phyloP scores from a whole-genome alignment of 208 protist genomes.

The Balamuthia mandrillaris region DNA sequence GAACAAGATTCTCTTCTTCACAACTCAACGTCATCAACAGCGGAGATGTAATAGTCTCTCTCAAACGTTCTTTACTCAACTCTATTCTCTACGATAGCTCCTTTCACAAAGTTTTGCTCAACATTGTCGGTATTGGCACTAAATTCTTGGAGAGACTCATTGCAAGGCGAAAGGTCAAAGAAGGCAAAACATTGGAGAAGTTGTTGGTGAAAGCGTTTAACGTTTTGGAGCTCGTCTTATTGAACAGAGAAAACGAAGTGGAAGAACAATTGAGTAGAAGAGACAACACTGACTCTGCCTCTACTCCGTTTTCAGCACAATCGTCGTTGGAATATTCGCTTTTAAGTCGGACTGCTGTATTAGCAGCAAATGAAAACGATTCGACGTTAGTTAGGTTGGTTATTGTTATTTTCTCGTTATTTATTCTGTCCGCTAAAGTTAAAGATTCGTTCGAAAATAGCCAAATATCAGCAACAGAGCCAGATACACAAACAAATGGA shows the following conservation, averaged over 20 bases:
- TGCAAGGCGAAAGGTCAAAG: background rate
- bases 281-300: background rate
- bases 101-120: conserved; percentile 8
- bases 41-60: background rate
- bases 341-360: background rate
- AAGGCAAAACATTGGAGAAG: background rate
- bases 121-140: background rate
- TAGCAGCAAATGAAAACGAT: background rate
- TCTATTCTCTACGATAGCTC: background rate
- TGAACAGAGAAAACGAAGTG: background rate
- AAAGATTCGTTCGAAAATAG: no score
- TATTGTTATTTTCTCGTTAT: background rate
- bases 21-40: no score
- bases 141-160: background rate
- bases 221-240: background rate
- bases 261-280: background rate
- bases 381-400: background rate
- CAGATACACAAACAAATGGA: background rate
- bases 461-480: background rate
- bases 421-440: no score
- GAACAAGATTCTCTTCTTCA: background rate
- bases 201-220: background rate
- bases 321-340: background rate
- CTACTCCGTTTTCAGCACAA: no score
- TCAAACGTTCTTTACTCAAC: background rate